A percentile compares a stretch with the other conserved stretches of the same genome.
These are phyloP conservation scores for Penicillium steckii DNA, from an alignment of 495 filamentous ascomycete species.

Conservation along the genomic window DNA sequence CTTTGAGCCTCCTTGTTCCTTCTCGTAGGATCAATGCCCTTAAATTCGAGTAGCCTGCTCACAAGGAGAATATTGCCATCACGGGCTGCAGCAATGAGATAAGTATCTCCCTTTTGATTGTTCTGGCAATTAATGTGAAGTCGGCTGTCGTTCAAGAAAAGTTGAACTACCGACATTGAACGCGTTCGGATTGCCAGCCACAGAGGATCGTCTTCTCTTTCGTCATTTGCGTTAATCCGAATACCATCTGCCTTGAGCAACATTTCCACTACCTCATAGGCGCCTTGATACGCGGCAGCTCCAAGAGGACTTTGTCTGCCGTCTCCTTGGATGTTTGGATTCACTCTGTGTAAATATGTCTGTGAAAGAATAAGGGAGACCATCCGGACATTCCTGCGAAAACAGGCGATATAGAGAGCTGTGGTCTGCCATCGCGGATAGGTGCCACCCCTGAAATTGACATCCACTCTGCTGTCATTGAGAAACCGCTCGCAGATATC, in stretches of 20 bases:
- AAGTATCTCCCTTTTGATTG: conserved; percentile 4
- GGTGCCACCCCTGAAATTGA: conserved; percentile 3
- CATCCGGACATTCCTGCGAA: neutral
- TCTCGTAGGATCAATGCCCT: conserved; percentile 1
- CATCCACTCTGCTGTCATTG: neutral
- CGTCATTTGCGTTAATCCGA: conserved; percentile 4
- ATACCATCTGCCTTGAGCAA: conserved; percentile 1
- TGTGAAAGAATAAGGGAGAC: conserved; percentile 2
- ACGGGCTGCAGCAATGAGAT: conserved; percentile 7
- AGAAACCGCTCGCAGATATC: conserved; percentile 3
- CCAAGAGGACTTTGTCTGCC: conserved; percentile 1
- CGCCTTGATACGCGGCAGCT: neutral
- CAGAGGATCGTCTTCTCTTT: conserved; percentile 7
- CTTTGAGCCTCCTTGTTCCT: conserved; percentile 2
- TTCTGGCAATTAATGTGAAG: conserved; percentile 12
- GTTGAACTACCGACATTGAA: conserved; percentile 2
- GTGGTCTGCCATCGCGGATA: neutral
- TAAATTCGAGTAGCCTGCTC: neutral
- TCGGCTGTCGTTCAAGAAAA: conserved; percentile 4
- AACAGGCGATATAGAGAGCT: neutral
- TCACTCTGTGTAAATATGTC: conserved; percentile 2
- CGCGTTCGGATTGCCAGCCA: conserved; percentile 6
- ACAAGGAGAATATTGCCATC: neutral
- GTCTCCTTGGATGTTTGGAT: conserved; percentile 3
- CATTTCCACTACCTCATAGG: conserved; percentile 1